Percentiles rank a stretch among this genome's conserved stretches.
Evolutionary conservation across 2,329 filamentous ascomycete genomes (phyloP).

Genomic region (Phaeosphaeria sp.): DNA sequence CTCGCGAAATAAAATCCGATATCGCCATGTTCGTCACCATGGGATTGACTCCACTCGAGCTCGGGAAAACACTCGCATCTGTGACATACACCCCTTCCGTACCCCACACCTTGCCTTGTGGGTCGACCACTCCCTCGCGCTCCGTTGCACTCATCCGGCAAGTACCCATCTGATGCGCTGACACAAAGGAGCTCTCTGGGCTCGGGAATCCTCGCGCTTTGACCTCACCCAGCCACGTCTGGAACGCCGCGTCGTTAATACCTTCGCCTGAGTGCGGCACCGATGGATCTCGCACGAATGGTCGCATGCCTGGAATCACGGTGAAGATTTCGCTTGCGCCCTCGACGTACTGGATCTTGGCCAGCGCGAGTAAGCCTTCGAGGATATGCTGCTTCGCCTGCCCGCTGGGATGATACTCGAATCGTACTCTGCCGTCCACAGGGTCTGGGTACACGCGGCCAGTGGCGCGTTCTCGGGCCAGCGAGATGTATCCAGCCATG

Average conservation of each 20-base stretch:
- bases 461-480: constrained; percentile 77
- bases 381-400: constrained; percentile 77
- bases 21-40: constrained; percentile 77
- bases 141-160: constrained; percentile 70
- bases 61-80: constrained; percentile 78
- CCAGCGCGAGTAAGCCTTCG: constrained; percentile 73
- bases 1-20: constrained; percentile 44
- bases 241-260: constrained; percentile 66
- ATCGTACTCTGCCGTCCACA: constrained; percentile 65
- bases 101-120: constrained; percentile 65
- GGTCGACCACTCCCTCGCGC: constrained; percentile 54
- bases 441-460: constrained; percentile 79
- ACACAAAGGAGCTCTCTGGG: constrained; percentile 64
- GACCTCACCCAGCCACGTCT: constrained; percentile 64
- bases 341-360: constrained; percentile 78
- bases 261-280: constrained; percentile 42
- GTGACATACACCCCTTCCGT: constrained; percentile 70
- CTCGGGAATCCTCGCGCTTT: constrained; percentile 58
- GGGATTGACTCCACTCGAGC: constrained; percentile 79
- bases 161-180: constrained; percentile 84
- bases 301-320: constrained; percentile 65
- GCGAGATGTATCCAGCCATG: constrained; percentile 74
- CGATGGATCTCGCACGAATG: constrained; percentile 63
- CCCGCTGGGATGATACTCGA: constrained; percentile 74
- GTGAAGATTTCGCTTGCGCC: constrained; percentile 83